Conservation (phyloP, 2,329 filamentous ascomycete genomes). For the Hypoxylon sp. region DNA sequence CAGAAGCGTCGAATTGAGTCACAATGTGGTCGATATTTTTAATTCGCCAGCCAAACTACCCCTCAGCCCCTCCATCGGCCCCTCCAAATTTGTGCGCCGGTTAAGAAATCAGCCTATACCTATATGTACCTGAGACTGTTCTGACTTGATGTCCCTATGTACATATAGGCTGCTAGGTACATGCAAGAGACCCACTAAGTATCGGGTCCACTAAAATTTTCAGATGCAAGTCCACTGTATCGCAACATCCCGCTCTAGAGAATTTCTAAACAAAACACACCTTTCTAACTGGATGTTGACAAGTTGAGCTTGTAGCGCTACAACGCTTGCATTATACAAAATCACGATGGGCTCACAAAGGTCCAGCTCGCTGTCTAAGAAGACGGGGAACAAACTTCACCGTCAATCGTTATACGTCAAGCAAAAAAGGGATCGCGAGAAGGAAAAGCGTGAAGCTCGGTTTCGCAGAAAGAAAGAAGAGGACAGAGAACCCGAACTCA, state of each 20-base stretch:
- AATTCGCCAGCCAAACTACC: constrained; percentile 33
- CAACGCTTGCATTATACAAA: neutral
- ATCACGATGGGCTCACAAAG: constrained; percentile 39
- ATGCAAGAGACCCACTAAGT: constrained; percentile 12
- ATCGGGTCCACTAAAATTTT: constrained; percentile 43
- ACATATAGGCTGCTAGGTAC: too few species aligned
- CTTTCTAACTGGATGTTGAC: constrained; percentile 2
- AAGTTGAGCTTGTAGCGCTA: neutral
- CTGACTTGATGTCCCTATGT: neutral
- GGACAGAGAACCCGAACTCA: constrained; percentile 82
- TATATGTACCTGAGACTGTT: neutral
- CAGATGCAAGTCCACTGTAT: constrained; percentile 27
- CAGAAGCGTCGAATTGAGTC: constrained; percentile 36
- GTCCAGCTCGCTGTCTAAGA: constrained; percentile 48
- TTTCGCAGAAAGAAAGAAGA: constrained; percentile 88
- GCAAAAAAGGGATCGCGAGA: constrained; percentile 82
- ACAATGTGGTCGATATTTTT: constrained; percentile 39
- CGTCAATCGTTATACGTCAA: constrained; percentile 84
- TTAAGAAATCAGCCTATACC: constrained; percentile 5
- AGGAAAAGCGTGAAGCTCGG: constrained; percentile 81
- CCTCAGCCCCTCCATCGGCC: constrained; percentile 38
- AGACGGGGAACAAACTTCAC: constrained; percentile 81
- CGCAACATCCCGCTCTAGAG: constrained; percentile 13
- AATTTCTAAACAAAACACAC: constrained; percentile 12
- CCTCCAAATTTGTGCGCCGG: constrained; percentile 30